These are phyloP conservation scores for Aspergillus novoparasiticus DNA, from an alignment of 2,329 filamentous ascomycete species.

Conservation along the genomic window DNA sequence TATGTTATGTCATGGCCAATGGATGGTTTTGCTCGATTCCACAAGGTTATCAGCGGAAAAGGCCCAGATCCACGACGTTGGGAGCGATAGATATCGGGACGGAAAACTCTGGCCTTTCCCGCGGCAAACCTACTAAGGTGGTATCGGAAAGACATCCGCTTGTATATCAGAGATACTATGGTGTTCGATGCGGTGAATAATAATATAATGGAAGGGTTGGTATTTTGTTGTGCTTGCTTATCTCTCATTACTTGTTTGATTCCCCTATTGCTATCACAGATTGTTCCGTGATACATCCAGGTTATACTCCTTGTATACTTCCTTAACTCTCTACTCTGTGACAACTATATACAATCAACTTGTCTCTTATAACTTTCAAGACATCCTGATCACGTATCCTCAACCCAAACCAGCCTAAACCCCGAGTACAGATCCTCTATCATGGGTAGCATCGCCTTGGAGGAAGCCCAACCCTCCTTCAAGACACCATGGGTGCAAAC, in stretches of 20 bases:
- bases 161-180: constrained; percentile 35
- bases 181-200: constrained; percentile 16
- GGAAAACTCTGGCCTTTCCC: constrained; percentile 38
- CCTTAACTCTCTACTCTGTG: not conserved
- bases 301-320: constrained; percentile 3
- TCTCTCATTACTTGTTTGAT: not conserved
- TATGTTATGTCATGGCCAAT: constrained; percentile 28
- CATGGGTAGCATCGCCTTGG: constrained; percentile 41
- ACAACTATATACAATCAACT: constrained; percentile 1
- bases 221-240: constrained; percentile 14
- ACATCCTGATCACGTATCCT: not conserved
- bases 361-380: constrained; percentile 10
- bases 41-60: constrained; percentile 37
- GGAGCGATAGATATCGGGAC: constrained; percentile 27
- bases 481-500: constrained; percentile 69
- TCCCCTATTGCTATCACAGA: not conserved
- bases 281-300: not conserved
- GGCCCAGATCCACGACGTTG: constrained; percentile 27
- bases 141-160: constrained; percentile 21
- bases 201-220: constrained; percentile 26
- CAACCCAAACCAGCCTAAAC: not conserved
- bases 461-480: constrained; percentile 27
- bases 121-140: constrained; percentile 33
- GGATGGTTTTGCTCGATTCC: constrained; percentile 22
- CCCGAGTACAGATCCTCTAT: constrained; percentile 12